phyloP scores from a whole-genome alignment of 75 land plant genomes.

The Sequoia sempervirens region DNA sequence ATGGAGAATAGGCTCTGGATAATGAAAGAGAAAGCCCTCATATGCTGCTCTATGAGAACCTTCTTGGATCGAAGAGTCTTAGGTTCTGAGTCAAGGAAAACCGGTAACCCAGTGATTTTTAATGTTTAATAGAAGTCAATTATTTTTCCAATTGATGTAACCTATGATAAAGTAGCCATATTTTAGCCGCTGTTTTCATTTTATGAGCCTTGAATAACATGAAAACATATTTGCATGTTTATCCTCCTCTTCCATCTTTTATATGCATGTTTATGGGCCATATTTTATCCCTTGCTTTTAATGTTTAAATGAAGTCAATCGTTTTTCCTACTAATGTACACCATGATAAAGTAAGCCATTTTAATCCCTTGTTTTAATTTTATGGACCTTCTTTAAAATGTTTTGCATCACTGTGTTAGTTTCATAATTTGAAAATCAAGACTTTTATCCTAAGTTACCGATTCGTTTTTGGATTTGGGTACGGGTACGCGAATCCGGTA shows the following conservation, averaged over 20 bases:
- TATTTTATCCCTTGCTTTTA: too few relatives aligned
- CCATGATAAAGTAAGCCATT: neutral
- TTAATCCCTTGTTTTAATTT: neutral
- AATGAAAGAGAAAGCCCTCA: too few relatives aligned
- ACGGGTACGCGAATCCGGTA: too few relatives aligned
- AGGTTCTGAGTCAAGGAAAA: neutral
- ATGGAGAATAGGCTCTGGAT: too few relatives aligned
- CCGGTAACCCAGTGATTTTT: neutral
- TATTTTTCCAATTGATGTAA: neutral
- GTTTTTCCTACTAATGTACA: neutral
- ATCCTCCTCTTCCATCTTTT: too few relatives aligned
- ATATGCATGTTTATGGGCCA: too few relatives aligned
- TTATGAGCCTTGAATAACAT: neutral
- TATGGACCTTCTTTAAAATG: neutral
- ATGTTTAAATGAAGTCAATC: neutral
- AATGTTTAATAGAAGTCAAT: neutral
- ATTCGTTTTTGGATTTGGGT: too few relatives aligned
- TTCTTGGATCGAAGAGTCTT: too few relatives aligned
- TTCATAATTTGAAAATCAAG: conserved; percentile 2
- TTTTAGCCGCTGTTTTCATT: neutral
- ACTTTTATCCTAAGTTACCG: too few relatives aligned
- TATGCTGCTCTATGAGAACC: neutral
- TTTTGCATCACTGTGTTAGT: neutral
- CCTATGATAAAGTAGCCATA: neutral
- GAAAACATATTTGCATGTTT: too few relatives aligned